Evolutionary conservation across 208 protist species (phyloP).

Genomic region (Leishmania martiniquensis): DNA sequence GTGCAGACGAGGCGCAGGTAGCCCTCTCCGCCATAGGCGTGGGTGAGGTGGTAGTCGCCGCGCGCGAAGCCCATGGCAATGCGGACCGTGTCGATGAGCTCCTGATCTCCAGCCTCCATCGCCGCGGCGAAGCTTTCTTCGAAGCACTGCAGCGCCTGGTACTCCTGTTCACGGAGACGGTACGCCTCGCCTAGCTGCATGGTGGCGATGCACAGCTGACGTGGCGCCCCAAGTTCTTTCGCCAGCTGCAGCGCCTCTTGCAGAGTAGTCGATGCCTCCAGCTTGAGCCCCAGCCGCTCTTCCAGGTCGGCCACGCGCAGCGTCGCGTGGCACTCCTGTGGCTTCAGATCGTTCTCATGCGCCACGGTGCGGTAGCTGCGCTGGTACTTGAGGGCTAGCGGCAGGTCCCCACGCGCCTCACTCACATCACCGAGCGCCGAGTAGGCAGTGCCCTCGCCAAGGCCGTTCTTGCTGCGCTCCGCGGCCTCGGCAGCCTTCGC

Average conservation of each 20-base stretch:
- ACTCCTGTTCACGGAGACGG: constrained; percentile 52
- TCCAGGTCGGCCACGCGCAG: constrained; percentile 77
- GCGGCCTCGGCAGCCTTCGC: constrained; percentile 57
- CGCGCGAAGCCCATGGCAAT: constrained; percentile 85
- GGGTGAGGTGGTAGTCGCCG: constrained; percentile 75
- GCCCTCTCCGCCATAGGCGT: constrained; percentile 67
- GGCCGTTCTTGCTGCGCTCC: constrained; percentile 33
- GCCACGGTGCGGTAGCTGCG: constrained; percentile 60
- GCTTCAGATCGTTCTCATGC: constrained; percentile 36
- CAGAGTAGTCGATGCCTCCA: constrained; percentile 71
- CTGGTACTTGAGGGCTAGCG: constrained; percentile 75
- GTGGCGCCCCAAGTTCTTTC: constrained; percentile 63
- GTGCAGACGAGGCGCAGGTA: constrained; percentile 84
- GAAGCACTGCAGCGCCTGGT: constrained; percentile 74
- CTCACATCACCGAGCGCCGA: constrained; percentile 70
- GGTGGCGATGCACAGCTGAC: constrained; percentile 70
- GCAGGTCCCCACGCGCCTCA: constrained; percentile 70
- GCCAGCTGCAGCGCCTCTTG: constrained; percentile 68
- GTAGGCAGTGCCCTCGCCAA: constrained; percentile 65
- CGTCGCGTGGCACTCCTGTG: constrained; percentile 64
- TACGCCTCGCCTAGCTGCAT: constrained; percentile 87
- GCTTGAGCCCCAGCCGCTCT: constrained; percentile 70
- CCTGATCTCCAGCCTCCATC: constrained; percentile 52
- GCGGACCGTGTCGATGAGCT: constrained; percentile 77
- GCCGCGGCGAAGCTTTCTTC: constrained; percentile 74